A percentile compares a stretch with the other conserved stretches of the same genome.
Conservation (phyloP, 2,329 filamentous ascomycete genomes). For the Trichoderma guizhouense region DNA sequence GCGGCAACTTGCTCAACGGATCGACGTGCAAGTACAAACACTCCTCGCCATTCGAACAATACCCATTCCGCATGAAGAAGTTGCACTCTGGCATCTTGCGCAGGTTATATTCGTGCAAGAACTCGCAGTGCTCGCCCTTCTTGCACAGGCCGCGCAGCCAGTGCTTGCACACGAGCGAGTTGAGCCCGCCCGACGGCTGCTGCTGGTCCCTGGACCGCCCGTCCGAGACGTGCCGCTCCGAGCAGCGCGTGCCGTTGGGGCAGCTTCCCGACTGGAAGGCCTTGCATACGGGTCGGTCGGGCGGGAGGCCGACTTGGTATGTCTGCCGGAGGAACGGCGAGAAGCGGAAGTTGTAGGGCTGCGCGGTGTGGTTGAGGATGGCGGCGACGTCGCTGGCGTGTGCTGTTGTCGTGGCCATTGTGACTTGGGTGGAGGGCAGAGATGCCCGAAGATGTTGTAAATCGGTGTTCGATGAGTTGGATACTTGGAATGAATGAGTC, state of each 20-base stretch:
- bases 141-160: constrained; percentile 97
- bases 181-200: constrained; percentile 55
- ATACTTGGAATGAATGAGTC: neutral
- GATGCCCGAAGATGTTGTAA: neutral
- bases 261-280: constrained; percentile 84
- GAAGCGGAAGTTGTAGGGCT: constrained; percentile 73
- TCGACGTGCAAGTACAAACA: constrained; percentile 91
- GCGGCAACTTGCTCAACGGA: constrained; percentile 71
- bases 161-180: constrained; percentile 94
- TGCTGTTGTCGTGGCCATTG: constrained; percentile 32
- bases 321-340: constrained; percentile 78
- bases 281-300: constrained; percentile 77
- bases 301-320: constrained; percentile 79
- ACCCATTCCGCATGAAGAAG: constrained; percentile 89
- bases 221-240: constrained; percentile 70
- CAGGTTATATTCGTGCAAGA: constrained; percentile 97
- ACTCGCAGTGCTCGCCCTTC: constrained; percentile 95
- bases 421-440: constrained; percentile 9
- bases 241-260: constrained; percentile 76
- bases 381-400: constrained; percentile 30
- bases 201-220: constrained; percentile 49
- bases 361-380: constrained; percentile 56
- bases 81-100: constrained; percentile 98
- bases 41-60: constrained; percentile 95
- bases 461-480: neutral